Percentiles rank a stretch among this genome's conserved stretches.
These are phyloP conservation scores for Limtongia smithiae DNA, from an alignment of 805 yeast species.

Conservation along the genomic window DNA sequence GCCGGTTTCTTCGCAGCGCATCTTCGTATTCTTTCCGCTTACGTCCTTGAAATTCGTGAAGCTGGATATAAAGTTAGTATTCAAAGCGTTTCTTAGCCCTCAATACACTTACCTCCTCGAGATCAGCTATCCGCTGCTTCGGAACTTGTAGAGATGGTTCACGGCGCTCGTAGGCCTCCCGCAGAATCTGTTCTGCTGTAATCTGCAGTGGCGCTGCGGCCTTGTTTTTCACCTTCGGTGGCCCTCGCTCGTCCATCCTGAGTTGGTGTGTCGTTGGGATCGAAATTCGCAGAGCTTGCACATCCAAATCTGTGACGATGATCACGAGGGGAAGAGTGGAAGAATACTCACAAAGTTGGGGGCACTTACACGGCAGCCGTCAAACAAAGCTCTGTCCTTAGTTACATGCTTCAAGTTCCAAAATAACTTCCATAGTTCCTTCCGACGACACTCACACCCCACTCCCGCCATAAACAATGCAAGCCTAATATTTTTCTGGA, in stretches of 20 bases:
- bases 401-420: no score
- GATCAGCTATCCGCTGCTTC: conserved; percentile 54
- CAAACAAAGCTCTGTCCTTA: no score
- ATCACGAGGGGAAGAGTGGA: no score
- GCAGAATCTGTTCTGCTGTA: conserved; percentile 60
- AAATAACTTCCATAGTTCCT: no score
- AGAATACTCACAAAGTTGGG: no score
- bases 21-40: conserved; percentile 81
- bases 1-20: conserved; percentile 78
- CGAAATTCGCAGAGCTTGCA: no score
- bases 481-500: no score
- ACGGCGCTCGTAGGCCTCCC: conserved; percentile 56
- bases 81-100: not conserved
- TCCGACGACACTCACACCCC: no score
- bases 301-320: no score
- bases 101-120: conserved; percentile 54
- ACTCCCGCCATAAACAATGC: no score
- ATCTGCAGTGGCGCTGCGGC: conserved; percentile 53
- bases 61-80: conserved; percentile 27
- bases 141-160: conserved; percentile 44
- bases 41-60: conserved; percentile 67
- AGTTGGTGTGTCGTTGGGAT: no score
- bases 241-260: conserved; percentile 27
- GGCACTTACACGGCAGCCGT: no score
- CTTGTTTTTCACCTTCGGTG: conserved; percentile 40